These are phyloP conservation scores for Suillus luteus DNA, from an alignment of 768 basidiomycete genomes.

Conservation along the genomic window DNA sequence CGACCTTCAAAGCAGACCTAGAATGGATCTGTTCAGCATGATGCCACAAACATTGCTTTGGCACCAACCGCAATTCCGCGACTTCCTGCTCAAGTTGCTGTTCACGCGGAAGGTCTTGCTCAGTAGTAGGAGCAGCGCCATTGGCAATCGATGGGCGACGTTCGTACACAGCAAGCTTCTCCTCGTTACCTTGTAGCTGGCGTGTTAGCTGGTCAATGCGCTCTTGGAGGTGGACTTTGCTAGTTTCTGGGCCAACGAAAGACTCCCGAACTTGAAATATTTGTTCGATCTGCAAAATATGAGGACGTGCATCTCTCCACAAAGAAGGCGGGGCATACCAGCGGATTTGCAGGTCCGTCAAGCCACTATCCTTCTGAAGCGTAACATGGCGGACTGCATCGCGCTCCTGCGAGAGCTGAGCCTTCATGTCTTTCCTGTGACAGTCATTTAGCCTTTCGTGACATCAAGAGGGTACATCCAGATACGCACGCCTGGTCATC, in stretches of 20 bases:
- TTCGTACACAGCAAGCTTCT: conserved; percentile 88
- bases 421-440: conserved; percentile 69
- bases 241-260: conserved; percentile 73
- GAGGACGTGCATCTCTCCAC: conserved; percentile 12
- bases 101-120: conserved; percentile 60
- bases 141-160: conserved; percentile 47
- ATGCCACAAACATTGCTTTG: neutral
- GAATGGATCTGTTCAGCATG: conserved; percentile 4
- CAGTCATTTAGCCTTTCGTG: conserved; percentile 5
- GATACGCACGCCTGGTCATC: conserved; percentile 73
- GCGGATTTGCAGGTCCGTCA: conserved; percentile 70
- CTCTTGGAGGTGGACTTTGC: conserved; percentile 76
- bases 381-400: conserved; percentile 72
- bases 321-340: conserved; percentile 43
- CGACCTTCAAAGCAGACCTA: conserved; percentile 75
- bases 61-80: conserved; percentile 74
- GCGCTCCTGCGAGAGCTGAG: conserved; percentile 71
- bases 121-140: conserved; percentile 36
- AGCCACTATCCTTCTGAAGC: conserved; percentile 79
- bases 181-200: conserved; percentile 73
- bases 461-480: neutral
- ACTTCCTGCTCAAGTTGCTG: conserved; percentile 84
- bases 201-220: conserved; percentile 47
- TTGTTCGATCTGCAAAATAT: conserved; percentile 54
- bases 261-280: conserved; percentile 68